Percentiles rank a stretch among this genome's conserved stretches.
Conservation (phyloP, 768 basidiomycete species). For the Fomitopsis pulvina region DNA sequence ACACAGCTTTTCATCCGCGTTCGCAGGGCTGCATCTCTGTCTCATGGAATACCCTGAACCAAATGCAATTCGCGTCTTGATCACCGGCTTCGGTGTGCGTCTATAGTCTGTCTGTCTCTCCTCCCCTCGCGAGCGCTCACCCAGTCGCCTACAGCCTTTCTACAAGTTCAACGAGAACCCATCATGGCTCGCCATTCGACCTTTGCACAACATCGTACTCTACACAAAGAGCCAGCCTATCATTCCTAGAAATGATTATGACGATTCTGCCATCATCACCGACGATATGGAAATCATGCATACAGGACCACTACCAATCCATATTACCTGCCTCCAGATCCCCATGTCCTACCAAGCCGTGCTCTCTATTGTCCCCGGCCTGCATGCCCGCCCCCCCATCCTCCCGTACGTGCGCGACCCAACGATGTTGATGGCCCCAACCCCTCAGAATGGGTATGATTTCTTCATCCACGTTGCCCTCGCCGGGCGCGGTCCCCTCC, state of each 20-base stretch:
- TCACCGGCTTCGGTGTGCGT: conserved; percentile 51
- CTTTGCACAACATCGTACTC: conserved; percentile 52
- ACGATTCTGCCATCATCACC: conserved; percentile 14
- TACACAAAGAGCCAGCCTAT: conserved; percentile 24
- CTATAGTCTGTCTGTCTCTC: background rate
- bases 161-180: conserved; percentile 38
- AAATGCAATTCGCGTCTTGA: conserved; percentile 37
- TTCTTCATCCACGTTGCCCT: conserved; percentile 69
- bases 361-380: conserved; percentile 44
- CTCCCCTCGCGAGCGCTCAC: background rate
- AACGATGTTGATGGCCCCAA: conserved; percentile 32
- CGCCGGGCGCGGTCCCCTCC: conserved; percentile 53
- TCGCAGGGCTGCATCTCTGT: too few species aligned
- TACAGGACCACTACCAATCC: conserved; percentile 32
- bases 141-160: conserved; percentile 14
- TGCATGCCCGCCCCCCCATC: conserved; percentile 54
- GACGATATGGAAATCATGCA: conserved; percentile 16
- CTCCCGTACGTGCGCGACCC: conserved; percentile 35
- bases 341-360: conserved; percentile 56
- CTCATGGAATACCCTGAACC: background rate
- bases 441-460: conserved; percentile 48
- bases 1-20: too few species aligned
- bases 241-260: background rate
- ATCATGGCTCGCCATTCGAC: conserved; percentile 64
- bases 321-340: conserved; percentile 52